Evolutionary conservation across 441 rosid species (phyloP).

Genomic region (Erodium moschatum): DNA sequence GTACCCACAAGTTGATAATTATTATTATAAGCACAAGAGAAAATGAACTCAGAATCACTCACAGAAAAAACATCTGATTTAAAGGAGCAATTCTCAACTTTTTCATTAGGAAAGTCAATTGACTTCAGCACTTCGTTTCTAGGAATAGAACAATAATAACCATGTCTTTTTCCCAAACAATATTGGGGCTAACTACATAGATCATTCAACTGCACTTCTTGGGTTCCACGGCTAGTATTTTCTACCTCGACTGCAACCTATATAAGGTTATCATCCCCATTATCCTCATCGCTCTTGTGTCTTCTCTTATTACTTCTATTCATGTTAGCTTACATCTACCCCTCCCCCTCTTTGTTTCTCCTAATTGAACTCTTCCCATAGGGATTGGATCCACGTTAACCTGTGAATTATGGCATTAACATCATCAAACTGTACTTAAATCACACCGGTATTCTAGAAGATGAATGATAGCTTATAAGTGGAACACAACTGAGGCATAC

Average conservation of each 20-base stretch:
- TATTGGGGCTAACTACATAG: background rate
- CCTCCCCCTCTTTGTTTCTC: too few relatives aligned
- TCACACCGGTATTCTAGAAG: background rate
- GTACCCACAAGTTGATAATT: background rate
- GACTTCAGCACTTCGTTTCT: too few relatives aligned
- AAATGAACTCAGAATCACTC: slow-evolving; percentile 9
- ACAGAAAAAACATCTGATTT: background rate
- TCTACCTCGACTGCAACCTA: background rate
- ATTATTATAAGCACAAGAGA: background rate
- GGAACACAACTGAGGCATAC: background rate
- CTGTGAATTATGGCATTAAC: background rate
- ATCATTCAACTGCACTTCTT: background rate
- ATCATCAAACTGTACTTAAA: background rate
- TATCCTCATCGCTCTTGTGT: background rate
- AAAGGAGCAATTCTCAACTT: background rate
- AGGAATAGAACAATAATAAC: background rate
- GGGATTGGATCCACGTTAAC: background rate
- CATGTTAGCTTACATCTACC: too few relatives aligned
- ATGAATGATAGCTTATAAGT: background rate
- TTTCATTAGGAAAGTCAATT: too few relatives aligned
- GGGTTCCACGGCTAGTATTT: background rate
- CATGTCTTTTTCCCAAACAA: background rate
- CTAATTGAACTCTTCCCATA: background rate
- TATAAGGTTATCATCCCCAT: background rate
- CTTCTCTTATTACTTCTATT: background rate